Percentiles rank a stretch among this genome's conserved stretches.
Conservation (phyloP, 2,329 filamentous ascomycete genomes). For the Penicillium sp. region DNA sequence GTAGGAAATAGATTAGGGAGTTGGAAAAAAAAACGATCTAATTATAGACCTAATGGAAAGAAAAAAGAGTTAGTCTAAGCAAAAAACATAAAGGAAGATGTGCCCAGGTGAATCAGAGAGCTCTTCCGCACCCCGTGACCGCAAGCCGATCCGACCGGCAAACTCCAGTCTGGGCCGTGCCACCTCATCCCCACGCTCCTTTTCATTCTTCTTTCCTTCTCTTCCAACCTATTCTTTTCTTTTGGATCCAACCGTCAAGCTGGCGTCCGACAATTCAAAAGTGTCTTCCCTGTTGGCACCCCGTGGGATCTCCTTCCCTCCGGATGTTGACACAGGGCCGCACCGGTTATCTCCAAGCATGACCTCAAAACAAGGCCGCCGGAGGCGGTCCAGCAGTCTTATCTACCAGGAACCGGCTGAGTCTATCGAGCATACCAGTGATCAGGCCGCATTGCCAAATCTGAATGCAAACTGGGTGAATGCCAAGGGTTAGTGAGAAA, state of each 20-base stretch:
- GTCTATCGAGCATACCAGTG: constrained; percentile 95
- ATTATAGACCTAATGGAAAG: neutral
- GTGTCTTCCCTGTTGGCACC: constrained; percentile 90
- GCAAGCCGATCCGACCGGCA: constrained; percentile 22
- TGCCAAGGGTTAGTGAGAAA: constrained; percentile 74
- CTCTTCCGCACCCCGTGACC: constrained; percentile 20
- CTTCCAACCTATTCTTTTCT: constrained; percentile 18
- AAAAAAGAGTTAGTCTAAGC: neutral
- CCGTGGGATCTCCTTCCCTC: constrained; percentile 88
- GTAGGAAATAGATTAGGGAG: neutral
- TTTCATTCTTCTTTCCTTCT: constrained; percentile 22
- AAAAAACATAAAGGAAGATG: constrained; percentile 3
- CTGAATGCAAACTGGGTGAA: constrained; percentile 99
- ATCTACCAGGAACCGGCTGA: constrained; percentile 97
- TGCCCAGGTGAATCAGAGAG: constrained; percentile 6
- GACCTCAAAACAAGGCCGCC: constrained; percentile 67
- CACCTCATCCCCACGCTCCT: constrained; percentile 31
- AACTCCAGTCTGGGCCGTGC: constrained; percentile 24
- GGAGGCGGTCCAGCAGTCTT: constrained; percentile 95
- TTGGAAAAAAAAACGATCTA: neutral
- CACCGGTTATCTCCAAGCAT: constrained; percentile 58
- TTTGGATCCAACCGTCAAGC: constrained; percentile 16
- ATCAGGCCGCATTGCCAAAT: constrained; percentile 92
- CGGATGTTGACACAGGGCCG: constrained; percentile 68
- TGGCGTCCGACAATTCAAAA: constrained; percentile 67